Conservation (phyloP, 1,284 basidiomycete species). For the Fistulina hepatica region DNA sequence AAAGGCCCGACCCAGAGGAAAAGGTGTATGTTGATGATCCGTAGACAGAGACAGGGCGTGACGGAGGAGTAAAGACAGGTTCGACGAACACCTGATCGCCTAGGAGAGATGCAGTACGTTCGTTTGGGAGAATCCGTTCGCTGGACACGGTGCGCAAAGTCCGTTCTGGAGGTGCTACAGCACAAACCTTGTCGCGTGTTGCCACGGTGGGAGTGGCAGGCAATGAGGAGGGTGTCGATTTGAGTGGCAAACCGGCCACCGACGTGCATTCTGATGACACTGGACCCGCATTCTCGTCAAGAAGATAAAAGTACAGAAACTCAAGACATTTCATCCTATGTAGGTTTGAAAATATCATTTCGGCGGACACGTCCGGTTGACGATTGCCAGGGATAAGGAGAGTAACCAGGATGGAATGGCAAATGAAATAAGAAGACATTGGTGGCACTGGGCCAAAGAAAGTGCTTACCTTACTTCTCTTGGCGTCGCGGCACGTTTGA, state of each 20-base stretch:
- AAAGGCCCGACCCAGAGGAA: conserved; percentile 21
- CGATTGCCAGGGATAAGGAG: too few species aligned
- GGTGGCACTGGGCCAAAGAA: too few species aligned
- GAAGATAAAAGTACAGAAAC: conserved; percentile 84
- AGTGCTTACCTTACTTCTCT: conserved; percentile 67
- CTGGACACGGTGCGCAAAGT: too few species aligned
- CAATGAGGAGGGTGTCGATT: conserved; percentile 14
- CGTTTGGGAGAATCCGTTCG: too few species aligned
- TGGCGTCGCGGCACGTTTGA: conserved; percentile 73
- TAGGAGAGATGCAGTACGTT: too few species aligned
- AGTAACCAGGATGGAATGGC: too few species aligned
- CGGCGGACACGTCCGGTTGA: conserved; percentile 3
- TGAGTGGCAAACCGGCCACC: conserved; percentile 7
- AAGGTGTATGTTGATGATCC: conserved; percentile 21
- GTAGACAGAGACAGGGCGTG: conserved; percentile 18
- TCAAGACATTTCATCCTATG: conserved; percentile 86
- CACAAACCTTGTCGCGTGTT: conserved; percentile 17
- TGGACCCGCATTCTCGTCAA: conserved; percentile 53
- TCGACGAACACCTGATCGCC: too few species aligned
- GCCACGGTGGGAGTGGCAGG: conserved; percentile 20
- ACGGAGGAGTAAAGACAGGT: too few species aligned
- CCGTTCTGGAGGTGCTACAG: too few species aligned
- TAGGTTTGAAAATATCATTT: too few species aligned
- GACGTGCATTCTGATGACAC: conserved; percentile 7
- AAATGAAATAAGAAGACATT: too few species aligned